Evolutionary conservation across 176 grass and related monocot species (phyloP).

Genomic region (Musa beccarii): DNA sequence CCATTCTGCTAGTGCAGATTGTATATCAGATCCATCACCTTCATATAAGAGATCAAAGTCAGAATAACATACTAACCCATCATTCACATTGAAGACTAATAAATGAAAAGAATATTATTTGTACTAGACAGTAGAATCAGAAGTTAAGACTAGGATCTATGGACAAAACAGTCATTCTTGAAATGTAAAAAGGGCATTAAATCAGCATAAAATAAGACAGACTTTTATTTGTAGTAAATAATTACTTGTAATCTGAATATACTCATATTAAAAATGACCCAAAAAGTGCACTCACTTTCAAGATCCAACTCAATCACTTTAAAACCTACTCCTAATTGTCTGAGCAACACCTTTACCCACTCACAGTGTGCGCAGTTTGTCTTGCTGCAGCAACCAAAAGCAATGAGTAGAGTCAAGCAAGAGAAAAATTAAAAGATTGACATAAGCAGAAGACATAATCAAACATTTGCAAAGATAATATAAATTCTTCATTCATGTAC

Average conservation of each 20-base stretch:
- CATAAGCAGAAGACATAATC: not conserved
- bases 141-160: not conserved
- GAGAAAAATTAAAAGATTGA: not conserved
- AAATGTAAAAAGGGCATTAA: not conserved
- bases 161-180: not conserved
- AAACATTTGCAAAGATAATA: not conserved
- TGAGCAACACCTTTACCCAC: conserved; percentile 42
- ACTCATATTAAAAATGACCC: not conserved
- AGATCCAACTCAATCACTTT: conserved; percentile 55
- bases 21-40: conserved; percentile 55
- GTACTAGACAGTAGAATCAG: not conserved
- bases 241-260: not conserved
- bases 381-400: conserved; percentile 35
- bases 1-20: conserved; percentile 52
- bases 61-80: not conserved
- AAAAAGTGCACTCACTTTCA: conserved; percentile 38
- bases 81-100: not conserved
- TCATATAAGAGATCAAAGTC: conserved; percentile 7
- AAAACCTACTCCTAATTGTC: conserved; percentile 41
- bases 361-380: conserved; percentile 41
- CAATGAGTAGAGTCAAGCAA: not conserved
- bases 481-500: not conserved
- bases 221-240: not conserved
- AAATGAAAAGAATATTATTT: not conserved
- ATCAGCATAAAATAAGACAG: not conserved